phyloP scores from a whole-genome alignment of 441 rosid species.

The Biscutella laevigata region DNA sequence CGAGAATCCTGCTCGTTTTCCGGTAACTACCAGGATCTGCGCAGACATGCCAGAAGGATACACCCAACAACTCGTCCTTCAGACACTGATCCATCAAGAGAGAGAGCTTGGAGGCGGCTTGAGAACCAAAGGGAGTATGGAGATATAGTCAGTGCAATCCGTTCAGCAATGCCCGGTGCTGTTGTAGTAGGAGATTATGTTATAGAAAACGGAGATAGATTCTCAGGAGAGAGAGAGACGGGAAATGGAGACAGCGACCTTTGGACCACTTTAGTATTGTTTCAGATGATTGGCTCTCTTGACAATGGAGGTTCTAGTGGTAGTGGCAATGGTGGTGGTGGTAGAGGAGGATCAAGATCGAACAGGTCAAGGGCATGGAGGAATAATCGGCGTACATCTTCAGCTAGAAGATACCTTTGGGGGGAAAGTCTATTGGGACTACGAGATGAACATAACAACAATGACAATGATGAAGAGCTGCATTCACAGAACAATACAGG shows the following conservation, averaged over 20 bases:
- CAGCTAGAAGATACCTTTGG: constrained; percentile 76
- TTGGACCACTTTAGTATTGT: constrained; percentile 64
- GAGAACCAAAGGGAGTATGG: constrained; percentile 61
- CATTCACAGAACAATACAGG: constrained; percentile 43
- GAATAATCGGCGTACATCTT: constrained; percentile 52
- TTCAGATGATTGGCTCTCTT: constrained; percentile 76
- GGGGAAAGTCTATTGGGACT: constrained; percentile 79
- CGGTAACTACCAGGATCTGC: constrained; percentile 58
- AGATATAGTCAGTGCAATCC: constrained; percentile 65
- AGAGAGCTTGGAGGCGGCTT: constrained; percentile 54
- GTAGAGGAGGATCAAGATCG: constrained; percentile 68
- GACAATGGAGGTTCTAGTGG: constrained; percentile 35
- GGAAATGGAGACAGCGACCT: constrained; percentile 37
- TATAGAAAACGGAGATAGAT: constrained; percentile 72
- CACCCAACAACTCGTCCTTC: constrained; percentile 59
- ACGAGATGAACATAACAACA: constrained; percentile 43
- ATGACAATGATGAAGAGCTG: constrained; percentile 36
- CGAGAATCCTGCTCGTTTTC: constrained; percentile 47
- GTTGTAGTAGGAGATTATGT: constrained; percentile 90
- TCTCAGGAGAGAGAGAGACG: constrained; percentile 48
- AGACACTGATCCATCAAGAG: constrained; percentile 62
- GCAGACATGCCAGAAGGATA: constrained; percentile 58
- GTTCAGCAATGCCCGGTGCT: constrained; percentile 86
- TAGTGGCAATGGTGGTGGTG: constrained; percentile 24
- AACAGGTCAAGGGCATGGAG: constrained; percentile 72